phyloP scores from a whole-genome alignment of 331 rosid species.

The Telfairia occidentalis region DNA sequence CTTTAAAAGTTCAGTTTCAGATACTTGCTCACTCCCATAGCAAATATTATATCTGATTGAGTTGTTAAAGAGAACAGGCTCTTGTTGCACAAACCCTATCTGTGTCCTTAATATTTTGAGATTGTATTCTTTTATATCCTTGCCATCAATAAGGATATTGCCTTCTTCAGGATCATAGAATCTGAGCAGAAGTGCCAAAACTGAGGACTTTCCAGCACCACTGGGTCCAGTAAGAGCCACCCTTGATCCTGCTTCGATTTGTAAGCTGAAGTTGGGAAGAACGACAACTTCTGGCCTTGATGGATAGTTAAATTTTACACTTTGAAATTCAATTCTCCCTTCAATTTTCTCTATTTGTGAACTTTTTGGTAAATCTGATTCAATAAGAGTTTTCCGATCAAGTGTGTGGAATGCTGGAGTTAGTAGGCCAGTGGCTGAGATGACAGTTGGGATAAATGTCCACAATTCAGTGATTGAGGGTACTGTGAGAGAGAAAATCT shows the following conservation, averaged over 20 bases:
- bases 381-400: conserved; percentile 60
- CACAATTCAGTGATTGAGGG: conserved; percentile 85
- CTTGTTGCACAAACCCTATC: conserved; percentile 83
- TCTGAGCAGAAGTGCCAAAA: conserved; percentile 61
- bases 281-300: conserved; percentile 52
- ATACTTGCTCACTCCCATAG: conserved; percentile 47
- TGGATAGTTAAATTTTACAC: conserved; percentile 53
- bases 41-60: conserved; percentile 64
- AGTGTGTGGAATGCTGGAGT: conserved; percentile 72
- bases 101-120: conserved; percentile 64
- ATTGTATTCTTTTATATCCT: conserved; percentile 52
- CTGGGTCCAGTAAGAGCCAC: conserved; percentile 82
- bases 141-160: conserved; percentile 50
- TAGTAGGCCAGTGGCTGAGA: conserved; percentile 58
- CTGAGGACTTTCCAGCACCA: conserved; percentile 81
- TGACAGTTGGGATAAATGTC: conserved; percentile 77
- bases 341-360: conserved; percentile 34
- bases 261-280: conserved; percentile 54
- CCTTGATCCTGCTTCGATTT: conserved; percentile 55
- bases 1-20: conserved; percentile 68
- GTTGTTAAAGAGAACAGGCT: conserved; percentile 72
- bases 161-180: conserved; percentile 64
- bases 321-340: conserved; percentile 52
- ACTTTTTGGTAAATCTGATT: conserved; percentile 41
- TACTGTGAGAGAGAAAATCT: conserved; percentile 85